These are phyloP conservation scores for Arthroderma uncinatum DNA, from an alignment of 2,329 filamentous ascomycete species.

Conservation along the genomic window DNA sequence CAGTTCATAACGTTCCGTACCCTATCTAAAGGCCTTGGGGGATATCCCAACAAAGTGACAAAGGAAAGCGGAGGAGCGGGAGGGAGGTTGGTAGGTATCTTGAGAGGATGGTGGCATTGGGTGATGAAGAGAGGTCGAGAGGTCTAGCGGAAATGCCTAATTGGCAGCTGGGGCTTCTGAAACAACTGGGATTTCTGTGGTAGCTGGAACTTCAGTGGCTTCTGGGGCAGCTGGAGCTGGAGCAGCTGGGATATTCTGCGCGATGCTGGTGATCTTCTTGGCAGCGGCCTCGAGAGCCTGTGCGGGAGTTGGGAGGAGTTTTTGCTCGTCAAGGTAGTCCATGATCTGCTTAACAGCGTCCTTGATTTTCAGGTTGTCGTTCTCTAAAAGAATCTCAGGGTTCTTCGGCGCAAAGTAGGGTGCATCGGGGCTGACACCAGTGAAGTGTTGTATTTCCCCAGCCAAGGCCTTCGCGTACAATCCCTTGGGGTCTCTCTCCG, in stretches of 20 bases:
- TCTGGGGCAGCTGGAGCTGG: not conserved
- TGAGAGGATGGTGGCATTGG: not conserved
- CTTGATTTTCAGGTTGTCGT: constrained; percentile 62
- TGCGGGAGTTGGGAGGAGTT: constrained; percentile 39
- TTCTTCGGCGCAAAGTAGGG: constrained; percentile 84
- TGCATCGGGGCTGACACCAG: constrained; percentile 63
- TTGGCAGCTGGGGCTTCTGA: not conserved
- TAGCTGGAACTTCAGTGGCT: not conserved
- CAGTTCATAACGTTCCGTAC: not conserved
- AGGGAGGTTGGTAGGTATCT: too few relatives aligned
- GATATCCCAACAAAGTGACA: not conserved
- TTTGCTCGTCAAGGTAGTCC: constrained; percentile 61
- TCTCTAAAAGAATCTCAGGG: constrained; percentile 58
- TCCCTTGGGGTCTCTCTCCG: constrained; percentile 93
- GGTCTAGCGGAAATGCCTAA: not conserved
- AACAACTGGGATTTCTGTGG: too few relatives aligned
- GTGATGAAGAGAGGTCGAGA: not conserved
- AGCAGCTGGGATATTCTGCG: not conserved
- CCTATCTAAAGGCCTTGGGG: not conserved
- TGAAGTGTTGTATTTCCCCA: constrained; percentile 88
- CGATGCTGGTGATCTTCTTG: not conserved
- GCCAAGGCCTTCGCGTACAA: constrained; percentile 93
- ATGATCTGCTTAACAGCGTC: constrained; percentile 70
- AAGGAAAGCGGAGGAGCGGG: not conserved
- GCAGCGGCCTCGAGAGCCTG: constrained; percentile 18